These are phyloP conservation scores for Diaporthe citriasiana DNA, from an alignment of 2,329 filamentous ascomycete species.

Conservation along the genomic window DNA sequence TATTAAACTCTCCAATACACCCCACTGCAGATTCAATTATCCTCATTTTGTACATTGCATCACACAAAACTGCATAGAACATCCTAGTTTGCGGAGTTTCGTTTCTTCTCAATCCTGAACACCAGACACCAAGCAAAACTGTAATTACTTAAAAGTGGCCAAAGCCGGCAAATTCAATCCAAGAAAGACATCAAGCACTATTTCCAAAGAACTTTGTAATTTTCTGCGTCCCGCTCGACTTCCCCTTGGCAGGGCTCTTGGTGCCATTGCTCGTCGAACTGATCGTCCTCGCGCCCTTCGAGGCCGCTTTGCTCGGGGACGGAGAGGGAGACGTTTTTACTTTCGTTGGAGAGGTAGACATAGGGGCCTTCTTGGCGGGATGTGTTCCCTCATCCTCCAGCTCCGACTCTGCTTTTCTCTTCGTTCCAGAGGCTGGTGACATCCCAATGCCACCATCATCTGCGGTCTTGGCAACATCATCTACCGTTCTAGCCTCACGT, in stretches of 20 bases:
- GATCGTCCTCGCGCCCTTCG: slow-evolving; percentile 50
- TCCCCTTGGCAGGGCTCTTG: slow-evolving; percentile 52
- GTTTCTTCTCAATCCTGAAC: neutral
- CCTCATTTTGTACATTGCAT: neutral
- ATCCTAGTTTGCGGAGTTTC: too few species aligned
- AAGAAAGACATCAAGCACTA: slow-evolving; percentile 51
- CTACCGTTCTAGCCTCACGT: slow-evolving; percentile 19
- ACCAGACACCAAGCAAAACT: neutral
- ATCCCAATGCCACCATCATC: slow-evolving; percentile 48
- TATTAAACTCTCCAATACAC: accelerated
- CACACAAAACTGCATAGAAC: neutral
- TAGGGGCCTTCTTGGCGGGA: slow-evolving; percentile 47
- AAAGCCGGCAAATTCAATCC: neutral
- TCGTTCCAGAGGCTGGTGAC: slow-evolving; percentile 38
- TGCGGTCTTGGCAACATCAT: slow-evolving; percentile 38
- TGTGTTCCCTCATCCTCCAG: slow-evolving; percentile 44
- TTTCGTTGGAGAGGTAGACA: slow-evolving; percentile 42
- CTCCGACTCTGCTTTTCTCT: slow-evolving; percentile 43
- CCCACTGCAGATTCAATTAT: neutral
- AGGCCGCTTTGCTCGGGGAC: slow-evolving; percentile 44
- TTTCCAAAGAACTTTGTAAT: slow-evolving; percentile 63
- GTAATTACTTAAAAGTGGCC: slow-evolving; percentile 31
- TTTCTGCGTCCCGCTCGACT: slow-evolving; percentile 57
- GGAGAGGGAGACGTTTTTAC: slow-evolving; percentile 43
- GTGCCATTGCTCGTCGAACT: slow-evolving; percentile 59